Conservation (phyloP, 2,329 filamentous ascomycete species). For the Trichophyton benhamiae region DNA sequence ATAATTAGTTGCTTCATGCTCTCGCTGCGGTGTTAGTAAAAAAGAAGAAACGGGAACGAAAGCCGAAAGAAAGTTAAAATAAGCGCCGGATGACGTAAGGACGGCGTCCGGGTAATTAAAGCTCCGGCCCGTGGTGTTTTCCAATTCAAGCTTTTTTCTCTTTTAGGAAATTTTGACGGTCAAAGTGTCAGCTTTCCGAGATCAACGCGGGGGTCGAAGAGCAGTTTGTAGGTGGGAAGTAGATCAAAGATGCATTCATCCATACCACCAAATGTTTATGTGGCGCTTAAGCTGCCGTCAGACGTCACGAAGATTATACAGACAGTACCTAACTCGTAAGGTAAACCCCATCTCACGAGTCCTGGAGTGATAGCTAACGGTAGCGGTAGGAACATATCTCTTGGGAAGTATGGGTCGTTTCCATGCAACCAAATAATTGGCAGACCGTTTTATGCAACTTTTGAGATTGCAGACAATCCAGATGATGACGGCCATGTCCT, state of each 20-base stretch:
- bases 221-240: neutral
- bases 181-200: no score
- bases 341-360: conserved; percentile 12
- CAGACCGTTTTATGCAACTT: conserved; percentile 85
- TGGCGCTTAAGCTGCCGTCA: conserved; percentile 37
- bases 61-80: neutral
- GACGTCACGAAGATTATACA: conserved; percentile 47
- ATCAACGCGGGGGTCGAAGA: neutral
- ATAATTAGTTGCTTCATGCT: no score
- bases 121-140: neutral
- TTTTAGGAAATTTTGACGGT: neutral
- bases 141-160: neutral
- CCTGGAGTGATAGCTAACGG: conserved; percentile 11
- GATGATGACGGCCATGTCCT: conserved; percentile 51
- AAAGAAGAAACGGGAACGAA: neutral
- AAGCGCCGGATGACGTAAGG: conserved; percentile 1
- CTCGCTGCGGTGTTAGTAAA: no score
- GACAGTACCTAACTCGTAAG: conserved; percentile 53
- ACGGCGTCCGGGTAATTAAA: neutral
- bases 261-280: conserved; percentile 26
- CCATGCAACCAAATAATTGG: conserved; percentile 78
- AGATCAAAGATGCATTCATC: conserved; percentile 26
- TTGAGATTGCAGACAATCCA: conserved; percentile 65
- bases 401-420: conserved; percentile 89
- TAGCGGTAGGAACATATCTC: conserved; percentile 58